Evolutionary conservation across 2,329 filamentous ascomycete species (phyloP).

Genomic region (Fusarium sp.): DNA sequence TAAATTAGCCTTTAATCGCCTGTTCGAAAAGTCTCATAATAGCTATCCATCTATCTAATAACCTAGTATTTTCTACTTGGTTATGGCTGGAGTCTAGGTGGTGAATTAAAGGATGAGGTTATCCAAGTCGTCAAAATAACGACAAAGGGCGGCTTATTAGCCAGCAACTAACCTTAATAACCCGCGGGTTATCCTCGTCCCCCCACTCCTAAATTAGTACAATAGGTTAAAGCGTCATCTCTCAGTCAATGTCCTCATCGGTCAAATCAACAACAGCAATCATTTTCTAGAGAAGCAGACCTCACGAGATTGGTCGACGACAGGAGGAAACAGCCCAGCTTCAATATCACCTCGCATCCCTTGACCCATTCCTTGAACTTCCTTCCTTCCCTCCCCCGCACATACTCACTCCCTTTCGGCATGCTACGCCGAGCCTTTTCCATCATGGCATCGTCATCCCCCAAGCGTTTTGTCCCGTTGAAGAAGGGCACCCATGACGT

Average conservation of each 20-base stretch:
- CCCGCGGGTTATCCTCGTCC: constrained; percentile 16
- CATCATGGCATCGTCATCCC: constrained; percentile 54
- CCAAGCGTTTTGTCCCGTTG: constrained; percentile 68
- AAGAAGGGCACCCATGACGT: constrained; percentile 47
- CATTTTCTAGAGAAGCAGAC: not conserved
- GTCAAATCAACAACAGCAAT: constrained; percentile 3
- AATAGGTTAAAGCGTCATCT: constrained; percentile 30
- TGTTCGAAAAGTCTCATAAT: not conserved
- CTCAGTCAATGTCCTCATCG: constrained; percentile 26
- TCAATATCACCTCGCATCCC: not conserved
- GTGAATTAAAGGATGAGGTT: not conserved
- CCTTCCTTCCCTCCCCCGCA: not conserved
- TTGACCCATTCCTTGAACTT: not conserved
- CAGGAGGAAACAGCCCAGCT: not conserved
- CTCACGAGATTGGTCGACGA: not conserved
- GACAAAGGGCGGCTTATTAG: constrained; percentile 3
- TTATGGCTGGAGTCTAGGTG: too few species aligned
- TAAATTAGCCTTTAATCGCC: not conserved
- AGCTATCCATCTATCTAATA: not conserved
- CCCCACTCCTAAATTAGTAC: constrained; percentile 17
- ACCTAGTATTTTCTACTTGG: not conserved
- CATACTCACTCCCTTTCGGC: not conserved
- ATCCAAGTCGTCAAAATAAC: not conserved
- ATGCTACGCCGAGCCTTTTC: constrained; percentile 48
- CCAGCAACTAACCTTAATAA: constrained; percentile 2